A percentile compares a stretch with the other conserved stretches of the same genome.
These are phyloP conservation scores for Cytospora piceicola DNA, from an alignment of 2,329 filamentous ascomycete species.

Conservation along the genomic window DNA sequence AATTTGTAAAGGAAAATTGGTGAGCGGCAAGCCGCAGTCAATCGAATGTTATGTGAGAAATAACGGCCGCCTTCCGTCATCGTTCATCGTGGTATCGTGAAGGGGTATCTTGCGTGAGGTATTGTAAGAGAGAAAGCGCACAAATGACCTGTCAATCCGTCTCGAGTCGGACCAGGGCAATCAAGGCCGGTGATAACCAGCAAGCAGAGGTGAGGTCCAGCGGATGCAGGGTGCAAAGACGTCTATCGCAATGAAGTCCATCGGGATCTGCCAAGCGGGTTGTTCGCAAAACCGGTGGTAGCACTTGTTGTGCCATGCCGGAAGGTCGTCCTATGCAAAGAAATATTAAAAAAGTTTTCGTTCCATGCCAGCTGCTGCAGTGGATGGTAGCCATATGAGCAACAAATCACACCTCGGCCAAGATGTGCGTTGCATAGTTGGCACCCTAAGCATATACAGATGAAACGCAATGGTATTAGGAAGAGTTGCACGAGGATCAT, in stretches of 20 bases:
- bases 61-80: slow-evolving; percentile 22
- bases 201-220: not conserved
- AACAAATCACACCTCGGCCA: slow-evolving; percentile 27
- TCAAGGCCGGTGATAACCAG: not conserved
- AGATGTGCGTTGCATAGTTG: slow-evolving; percentile 27
- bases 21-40: slow-evolving; percentile 23
- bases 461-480: slow-evolving; percentile 28
- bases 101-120: slow-evolving; percentile 29
- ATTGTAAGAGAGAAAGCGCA: slow-evolving; percentile 20
- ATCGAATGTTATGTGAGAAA: slow-evolving; percentile 11
- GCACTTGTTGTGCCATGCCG: not conserved
- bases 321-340: slow-evolving; percentile 25
- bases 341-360: slow-evolving; percentile 26
- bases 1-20: slow-evolving; percentile 19
- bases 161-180: not conserved
- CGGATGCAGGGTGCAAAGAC: not conserved
- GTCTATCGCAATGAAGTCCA: slow-evolving; percentile 12
- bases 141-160: not conserved
- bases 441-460: slow-evolving; percentile 31
- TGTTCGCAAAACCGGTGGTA: slow-evolving; percentile 17
- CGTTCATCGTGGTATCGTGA: slow-evolving; percentile 25
- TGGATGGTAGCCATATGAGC: slow-evolving; percentile 28
- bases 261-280: not conserved
- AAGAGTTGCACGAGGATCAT: slow-evolving; percentile 15
- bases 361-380: slow-evolving; percentile 27